Conservation (phyloP, 2,329 filamentous ascomycete species). For the Talaromyces sp. region DNA sequence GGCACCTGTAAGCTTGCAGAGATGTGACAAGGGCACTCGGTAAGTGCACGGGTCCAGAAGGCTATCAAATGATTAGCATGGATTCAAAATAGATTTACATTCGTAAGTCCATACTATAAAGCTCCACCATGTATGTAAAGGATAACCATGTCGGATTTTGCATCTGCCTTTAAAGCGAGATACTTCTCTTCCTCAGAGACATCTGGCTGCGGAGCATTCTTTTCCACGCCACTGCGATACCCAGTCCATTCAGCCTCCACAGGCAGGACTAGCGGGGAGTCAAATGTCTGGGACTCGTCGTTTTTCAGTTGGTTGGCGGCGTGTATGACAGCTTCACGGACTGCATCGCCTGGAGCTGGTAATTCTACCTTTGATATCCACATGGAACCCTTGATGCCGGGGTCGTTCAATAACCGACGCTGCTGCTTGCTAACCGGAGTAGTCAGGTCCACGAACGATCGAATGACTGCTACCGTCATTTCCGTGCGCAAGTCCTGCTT, state of each 20-base stretch:
- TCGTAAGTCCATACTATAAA: conserved; percentile 35
- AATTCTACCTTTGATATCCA: conserved; percentile 73
- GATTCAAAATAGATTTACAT: background rate
- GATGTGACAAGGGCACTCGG: conserved; percentile 30
- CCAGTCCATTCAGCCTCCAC: conserved; percentile 46
- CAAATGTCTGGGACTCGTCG: conserved; percentile 32
- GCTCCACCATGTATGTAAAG: conserved; percentile 46
- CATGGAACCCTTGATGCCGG: conserved; percentile 68
- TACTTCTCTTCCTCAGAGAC: conserved; percentile 42
- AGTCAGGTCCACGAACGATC: conserved; percentile 53
- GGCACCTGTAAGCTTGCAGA: conserved; percentile 36
- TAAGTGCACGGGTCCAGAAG: conserved; percentile 42
- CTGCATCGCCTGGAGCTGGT: conserved; percentile 49
- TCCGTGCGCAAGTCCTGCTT: conserved; percentile 77
- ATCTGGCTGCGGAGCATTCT: conserved; percentile 33
- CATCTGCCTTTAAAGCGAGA: conserved; percentile 32
- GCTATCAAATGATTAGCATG: conserved; percentile 16
- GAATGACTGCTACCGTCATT: conserved; percentile 66
- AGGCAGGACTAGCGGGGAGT: conserved; percentile 27
- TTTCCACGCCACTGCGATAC: conserved; percentile 33
- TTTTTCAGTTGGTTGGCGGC: conserved; percentile 35
- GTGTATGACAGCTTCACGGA: conserved; percentile 31
- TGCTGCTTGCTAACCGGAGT: conserved; percentile 60
- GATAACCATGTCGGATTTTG: conserved; percentile 36
- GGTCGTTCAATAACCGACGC: conserved; percentile 55